Evolutionary conservation across 768 basidiomycete genomes (phyloP), one percentile per base, ranked within the genome.

Genomic region (Tylopilus subfusipes): DNA sequence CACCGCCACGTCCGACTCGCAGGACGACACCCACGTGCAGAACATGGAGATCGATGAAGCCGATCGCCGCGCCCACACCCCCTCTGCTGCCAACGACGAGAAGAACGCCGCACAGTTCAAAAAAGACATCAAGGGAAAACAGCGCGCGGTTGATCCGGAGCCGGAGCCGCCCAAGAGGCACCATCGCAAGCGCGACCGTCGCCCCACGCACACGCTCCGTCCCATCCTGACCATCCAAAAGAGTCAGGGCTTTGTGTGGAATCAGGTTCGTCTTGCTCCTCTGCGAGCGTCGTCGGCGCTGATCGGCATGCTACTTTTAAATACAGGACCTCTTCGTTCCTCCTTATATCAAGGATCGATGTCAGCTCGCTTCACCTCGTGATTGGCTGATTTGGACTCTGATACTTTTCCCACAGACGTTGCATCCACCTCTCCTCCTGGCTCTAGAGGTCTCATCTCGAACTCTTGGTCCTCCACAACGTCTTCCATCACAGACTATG

Each of bases 221-320:
- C 90, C 90, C 31, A 92, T 93, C 69, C 68, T 92, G 68, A 93
- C 90, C 39, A 93, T 93, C 51, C 90, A 92, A 66, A 79, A 79
- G 66, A 90, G 89, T 62, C 89, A 93, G 70, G 90, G 90, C 13
- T 93, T 93, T 63, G 90, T 93, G 2, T 93, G 90, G 90, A 93
- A 93, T 63, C 90, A 92, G 79, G 90, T 88, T 49, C 45, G 83
- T 71, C n/a, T 48, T 12, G n/a, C 7, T 18, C 8, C 18, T 7
- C 34, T 18, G 16, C 19, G 10, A 22, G 33, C 18, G 21, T 19
- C 13, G 2, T 34, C 9, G 25, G 42, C 19, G 22, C 58, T 60
- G 46, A 56, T 48, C 33, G 14, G 7, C 0, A 11, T 19, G 8
- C n/a, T 24, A 9, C 27, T 43, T 51, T 31, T 34, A 12, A 5